Percentiles rank a stretch among this genome's conserved stretches.
These are phyloP conservation scores for Mortierella antarctica DNA, from an alignment of 192 early-diverging fungal species.

Conservation along the genomic window DNA sequence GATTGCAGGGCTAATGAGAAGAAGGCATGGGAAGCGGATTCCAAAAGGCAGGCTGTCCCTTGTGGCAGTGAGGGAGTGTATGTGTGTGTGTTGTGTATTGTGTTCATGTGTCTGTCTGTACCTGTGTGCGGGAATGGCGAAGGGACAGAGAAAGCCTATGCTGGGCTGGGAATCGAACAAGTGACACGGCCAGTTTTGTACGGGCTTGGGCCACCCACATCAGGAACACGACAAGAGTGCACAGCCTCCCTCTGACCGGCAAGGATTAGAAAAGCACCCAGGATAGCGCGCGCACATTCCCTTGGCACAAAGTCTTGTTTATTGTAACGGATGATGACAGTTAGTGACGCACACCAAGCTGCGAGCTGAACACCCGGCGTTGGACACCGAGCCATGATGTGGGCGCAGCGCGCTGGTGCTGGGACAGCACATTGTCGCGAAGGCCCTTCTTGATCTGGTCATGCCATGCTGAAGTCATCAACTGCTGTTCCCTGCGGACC, in stretches of 20 bases:
- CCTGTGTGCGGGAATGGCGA: not conserved
- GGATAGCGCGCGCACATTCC: too few relatives aligned
- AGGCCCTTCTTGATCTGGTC: conserved; percentile 61
- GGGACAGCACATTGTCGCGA: conserved; percentile 61
- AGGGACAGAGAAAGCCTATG: too few relatives aligned
- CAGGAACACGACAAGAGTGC: too few relatives aligned
- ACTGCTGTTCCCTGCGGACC: conserved; percentile 78
- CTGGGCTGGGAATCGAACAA: too few relatives aligned
- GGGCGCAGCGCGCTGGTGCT: conserved; percentile 39
- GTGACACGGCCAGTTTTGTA: too few relatives aligned
- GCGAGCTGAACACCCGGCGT: conserved; percentile 52
- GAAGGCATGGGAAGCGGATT: not conserved
- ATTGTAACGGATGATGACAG: too few relatives aligned
- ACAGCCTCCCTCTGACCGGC: too few relatives aligned
- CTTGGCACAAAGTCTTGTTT: too few relatives aligned
- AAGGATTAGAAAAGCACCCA: too few relatives aligned
- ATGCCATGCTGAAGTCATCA: conserved; percentile 88
- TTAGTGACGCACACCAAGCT: conserved; percentile 39
- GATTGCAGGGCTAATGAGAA: not conserved
- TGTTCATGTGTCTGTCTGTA: not conserved
- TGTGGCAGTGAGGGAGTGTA: not conserved
- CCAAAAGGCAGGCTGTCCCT: not conserved
- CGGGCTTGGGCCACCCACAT: too few relatives aligned
- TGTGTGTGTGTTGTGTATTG: not conserved
- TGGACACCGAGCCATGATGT: conserved; percentile 54